Evolutionary conservation across 805 yeast genomes (phyloP).

Genomic region (Groenewaldozyma salmanticensis): DNA sequence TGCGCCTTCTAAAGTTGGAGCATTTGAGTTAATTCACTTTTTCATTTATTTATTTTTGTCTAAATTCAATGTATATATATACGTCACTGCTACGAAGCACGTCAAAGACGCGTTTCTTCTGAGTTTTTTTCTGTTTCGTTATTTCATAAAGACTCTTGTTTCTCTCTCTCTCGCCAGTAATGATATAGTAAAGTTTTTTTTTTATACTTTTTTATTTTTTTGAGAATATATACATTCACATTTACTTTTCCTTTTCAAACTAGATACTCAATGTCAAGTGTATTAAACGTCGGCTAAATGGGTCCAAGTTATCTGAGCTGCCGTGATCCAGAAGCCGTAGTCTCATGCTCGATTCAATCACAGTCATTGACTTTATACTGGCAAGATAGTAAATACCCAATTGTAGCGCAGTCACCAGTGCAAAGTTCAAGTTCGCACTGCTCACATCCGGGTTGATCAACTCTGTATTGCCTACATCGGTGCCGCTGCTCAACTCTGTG

Average conservation of each 20-base stretch:
- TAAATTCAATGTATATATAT: too few species aligned
- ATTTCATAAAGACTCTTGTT: too few species aligned
- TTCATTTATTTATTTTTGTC: too few species aligned
- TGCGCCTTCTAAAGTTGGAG: too few species aligned
- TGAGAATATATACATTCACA: not conserved
- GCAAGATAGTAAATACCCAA: constrained; percentile 6
- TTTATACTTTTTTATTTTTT: too few species aligned
- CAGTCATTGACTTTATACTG: not conserved
- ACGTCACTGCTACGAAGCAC: too few species aligned
- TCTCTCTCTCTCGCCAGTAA: too few species aligned
- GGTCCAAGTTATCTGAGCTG: constrained; percentile 3
- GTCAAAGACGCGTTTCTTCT: too few species aligned
- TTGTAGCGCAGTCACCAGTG: constrained; percentile 1
- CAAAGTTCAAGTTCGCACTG: not conserved
- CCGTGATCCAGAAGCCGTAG: constrained; percentile 7
- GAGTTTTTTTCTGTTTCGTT: too few species aligned
- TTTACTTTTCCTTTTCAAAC: not conserved
- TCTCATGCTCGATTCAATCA: constrained; percentile 9
- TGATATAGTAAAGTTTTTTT: too few species aligned
- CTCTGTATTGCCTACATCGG: not conserved
- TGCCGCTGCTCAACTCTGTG: not conserved
- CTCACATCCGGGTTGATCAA: not conserved
- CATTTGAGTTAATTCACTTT: too few species aligned
- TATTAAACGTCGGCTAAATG: constrained; percentile 7
- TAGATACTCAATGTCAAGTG: constrained; percentile 7